Percentiles rank a stretch among this genome's conserved stretches.
Evolutionary conservation across 345 rosid species (phyloP).

Genomic region (Hibiscus syriacus): DNA sequence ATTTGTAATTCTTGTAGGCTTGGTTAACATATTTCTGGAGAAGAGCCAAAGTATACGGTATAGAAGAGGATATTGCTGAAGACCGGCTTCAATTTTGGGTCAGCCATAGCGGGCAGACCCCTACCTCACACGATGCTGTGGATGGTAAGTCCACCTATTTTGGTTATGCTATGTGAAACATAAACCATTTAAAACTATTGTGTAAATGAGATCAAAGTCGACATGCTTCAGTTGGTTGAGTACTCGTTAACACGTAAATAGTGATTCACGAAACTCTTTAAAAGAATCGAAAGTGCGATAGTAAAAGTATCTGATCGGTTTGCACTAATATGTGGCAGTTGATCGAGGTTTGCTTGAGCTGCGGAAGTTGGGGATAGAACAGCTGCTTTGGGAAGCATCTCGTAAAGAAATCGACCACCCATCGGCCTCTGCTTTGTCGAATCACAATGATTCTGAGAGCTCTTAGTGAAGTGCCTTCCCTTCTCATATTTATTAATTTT

Average conservation of each 20-base stretch:
- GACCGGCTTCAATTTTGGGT: constrained; percentile 73
- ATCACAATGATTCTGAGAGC: constrained; percentile 26
- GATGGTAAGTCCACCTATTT: constrained; percentile 40
- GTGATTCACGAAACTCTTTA: too few species aligned
- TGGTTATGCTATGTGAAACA: not conserved
- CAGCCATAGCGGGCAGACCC: constrained; percentile 48
- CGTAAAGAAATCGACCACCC: constrained; percentile 50
- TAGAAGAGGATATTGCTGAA: constrained; percentile 70
- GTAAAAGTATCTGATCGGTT: not conserved
- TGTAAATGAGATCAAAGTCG: too few species aligned
- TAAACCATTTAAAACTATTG: not conserved
- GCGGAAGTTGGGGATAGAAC: constrained; percentile 84
- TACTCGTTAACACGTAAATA: too few species aligned
- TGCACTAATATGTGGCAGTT: constrained; percentile 31
- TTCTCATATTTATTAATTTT: not conserved
- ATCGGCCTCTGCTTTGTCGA: constrained; percentile 16
- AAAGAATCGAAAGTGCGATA: too few species aligned
- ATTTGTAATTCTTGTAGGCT: constrained; percentile 38
- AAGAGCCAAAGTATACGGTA: constrained; percentile 61
- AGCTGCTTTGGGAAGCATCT: constrained; percentile 88
- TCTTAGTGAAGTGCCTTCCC: constrained; percentile 6
- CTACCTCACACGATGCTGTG: constrained; percentile 64
- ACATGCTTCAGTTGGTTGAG: too few species aligned
- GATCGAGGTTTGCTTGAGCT: constrained; percentile 76
- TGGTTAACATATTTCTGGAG: constrained; percentile 83